phyloP scores from a whole-genome alignment of 495 filamentous ascomycete genomes.

The Cudoniella acicularis region DNA sequence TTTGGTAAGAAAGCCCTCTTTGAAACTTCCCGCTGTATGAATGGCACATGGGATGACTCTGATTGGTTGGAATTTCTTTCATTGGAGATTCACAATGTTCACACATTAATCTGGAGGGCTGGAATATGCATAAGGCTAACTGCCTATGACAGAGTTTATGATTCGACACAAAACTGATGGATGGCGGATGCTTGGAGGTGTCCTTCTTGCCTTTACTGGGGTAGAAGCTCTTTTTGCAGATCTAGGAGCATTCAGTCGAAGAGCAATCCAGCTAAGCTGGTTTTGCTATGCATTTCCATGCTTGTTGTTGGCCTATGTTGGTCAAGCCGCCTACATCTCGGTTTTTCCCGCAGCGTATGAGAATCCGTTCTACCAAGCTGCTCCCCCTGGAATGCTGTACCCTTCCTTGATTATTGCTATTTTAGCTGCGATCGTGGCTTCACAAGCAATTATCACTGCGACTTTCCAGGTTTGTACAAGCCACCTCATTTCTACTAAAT shows the following conservation, averaged over 20 bases:
- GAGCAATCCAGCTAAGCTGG: conserved; percentile 65
- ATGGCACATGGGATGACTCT: too few species aligned
- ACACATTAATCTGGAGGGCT: too few species aligned
- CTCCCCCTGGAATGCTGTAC: conserved; percentile 62
- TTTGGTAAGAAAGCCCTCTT: conserved; percentile 23
- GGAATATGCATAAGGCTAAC: not conserved
- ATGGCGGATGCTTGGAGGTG: conserved; percentile 65
- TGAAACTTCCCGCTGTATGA: not conserved
- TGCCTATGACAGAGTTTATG: conserved; percentile 41
- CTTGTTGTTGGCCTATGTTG: conserved; percentile 64
- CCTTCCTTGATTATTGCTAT: conserved; percentile 62
- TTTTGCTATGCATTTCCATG: conserved; percentile 60
- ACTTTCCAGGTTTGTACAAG: conserved; percentile 47
- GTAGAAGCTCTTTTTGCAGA: conserved; percentile 75
- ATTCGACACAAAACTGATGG: conserved; percentile 54
- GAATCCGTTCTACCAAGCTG: conserved; percentile 68
- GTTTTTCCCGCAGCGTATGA: conserved; percentile 53
- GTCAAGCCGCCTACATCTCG: conserved; percentile 69
- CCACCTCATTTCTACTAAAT: not conserved
- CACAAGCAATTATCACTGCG: conserved; percentile 70
- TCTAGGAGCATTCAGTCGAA: conserved; percentile 60
- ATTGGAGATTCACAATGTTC: too few species aligned
- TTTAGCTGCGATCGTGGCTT: conserved; percentile 66
- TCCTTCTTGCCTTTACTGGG: conserved; percentile 67
- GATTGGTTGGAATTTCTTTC: too few species aligned